Base-by-base conservation (phyloP, 768 basidiomycete species). In the Trametes cubensis region DNA sequence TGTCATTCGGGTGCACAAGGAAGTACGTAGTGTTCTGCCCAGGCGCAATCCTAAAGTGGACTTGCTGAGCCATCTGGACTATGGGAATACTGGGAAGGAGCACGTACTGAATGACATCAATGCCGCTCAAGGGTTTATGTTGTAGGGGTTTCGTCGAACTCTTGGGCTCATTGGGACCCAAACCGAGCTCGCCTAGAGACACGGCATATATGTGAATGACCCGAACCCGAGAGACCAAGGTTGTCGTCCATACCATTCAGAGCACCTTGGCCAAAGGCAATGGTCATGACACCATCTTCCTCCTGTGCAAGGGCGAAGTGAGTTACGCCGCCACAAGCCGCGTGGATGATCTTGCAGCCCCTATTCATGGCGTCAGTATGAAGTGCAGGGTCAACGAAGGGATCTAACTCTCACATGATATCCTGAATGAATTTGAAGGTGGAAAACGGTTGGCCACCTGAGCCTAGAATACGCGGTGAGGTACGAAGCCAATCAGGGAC, bases 11-110 rank as follows among this genome's bases (percentile, higher is more conserved):
- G 50, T 79, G 81, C 2, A 89, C 92, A 40, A 98, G 80, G 77
- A 97, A 86, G 63, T 91, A 75, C 0, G 92, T 94, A 30, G 91
- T 93, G 69, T 92, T 92, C 67, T 95, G 93, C 17, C 90, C 92
- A 0, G 90, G 88, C 0, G 89, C 90, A 60, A 98, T 80, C 57
- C 92, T 95, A 67, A 20, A 60, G 11, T 28, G 53, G 10, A 18
- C 38, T 15, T 30, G 66, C 6, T 48, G 20, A 28, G 60, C 21
- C 47, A 45, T n/a, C 53, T 18, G 18, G 13, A 11, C 13, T 6
- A 18, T 6, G 13, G 3, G 6, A 14, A 13, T 47, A 13, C 21
- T 18, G 40, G 41, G 20, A 18, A 4, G 25, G 7, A 21, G 54
- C n/a, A 73, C 84, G 60, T 67, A 91, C 91, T 84, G 81, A 52